Conservation (phyloP, 441 rosid species). For the Metrosideros polymorpha region DNA sequence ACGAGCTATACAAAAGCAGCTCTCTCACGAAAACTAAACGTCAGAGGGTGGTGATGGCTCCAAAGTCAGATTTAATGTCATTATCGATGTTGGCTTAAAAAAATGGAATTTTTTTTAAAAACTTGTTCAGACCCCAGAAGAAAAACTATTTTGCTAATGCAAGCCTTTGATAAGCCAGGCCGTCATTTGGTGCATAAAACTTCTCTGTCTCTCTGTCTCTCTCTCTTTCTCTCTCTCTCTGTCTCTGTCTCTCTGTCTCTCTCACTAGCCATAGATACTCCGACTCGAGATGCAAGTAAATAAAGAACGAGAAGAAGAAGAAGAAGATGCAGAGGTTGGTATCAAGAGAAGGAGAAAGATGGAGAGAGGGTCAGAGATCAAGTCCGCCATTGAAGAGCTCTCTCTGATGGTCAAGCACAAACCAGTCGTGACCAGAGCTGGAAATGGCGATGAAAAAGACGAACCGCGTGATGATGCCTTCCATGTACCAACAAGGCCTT, state of each 20-base stretch:
- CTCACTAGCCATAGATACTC: background rate
- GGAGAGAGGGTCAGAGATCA: constrained; percentile 61
- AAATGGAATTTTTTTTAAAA: background rate
- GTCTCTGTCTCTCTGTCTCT: background rate
- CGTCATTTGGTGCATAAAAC: background rate
- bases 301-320: background rate
- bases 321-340: background rate
- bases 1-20: background rate
- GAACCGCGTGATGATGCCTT: constrained; percentile 19
- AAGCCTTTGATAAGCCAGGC: background rate
- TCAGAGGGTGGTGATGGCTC: background rate
- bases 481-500: constrained; percentile 47
- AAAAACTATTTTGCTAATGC: background rate
- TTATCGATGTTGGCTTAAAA: background rate
- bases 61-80: background rate
- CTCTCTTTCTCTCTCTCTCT: background rate
- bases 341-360: constrained; percentile 78
- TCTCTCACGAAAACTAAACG: background rate
- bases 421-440: background rate
- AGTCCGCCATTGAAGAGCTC: constrained; percentile 80
- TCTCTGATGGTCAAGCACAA: constrained; percentile 14
- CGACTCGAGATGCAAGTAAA: background rate
- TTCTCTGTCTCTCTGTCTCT: background rate
- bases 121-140: background rate
- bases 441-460: constrained; percentile 8